Conservation (phyloP, 1,284 basidiomycete species). For the Leccinum solheimii region DNA sequence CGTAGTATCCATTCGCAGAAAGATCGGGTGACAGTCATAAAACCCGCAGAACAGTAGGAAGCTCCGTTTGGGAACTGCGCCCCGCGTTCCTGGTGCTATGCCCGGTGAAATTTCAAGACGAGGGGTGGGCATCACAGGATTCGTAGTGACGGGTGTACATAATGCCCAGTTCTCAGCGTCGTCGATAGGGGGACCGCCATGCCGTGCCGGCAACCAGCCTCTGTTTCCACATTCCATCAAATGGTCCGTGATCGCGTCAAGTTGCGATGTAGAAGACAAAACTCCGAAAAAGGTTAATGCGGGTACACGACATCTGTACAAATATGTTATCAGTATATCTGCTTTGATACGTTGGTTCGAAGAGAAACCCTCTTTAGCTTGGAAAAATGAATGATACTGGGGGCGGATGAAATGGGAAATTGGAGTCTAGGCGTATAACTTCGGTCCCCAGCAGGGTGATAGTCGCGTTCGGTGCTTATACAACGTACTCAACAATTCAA, state of each 20-base stretch:
- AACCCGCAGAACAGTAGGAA: not conserved
- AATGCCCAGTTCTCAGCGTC: not conserved
- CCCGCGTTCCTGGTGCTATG: not conserved
- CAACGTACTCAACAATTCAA: not conserved
- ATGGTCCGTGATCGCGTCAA: not conserved
- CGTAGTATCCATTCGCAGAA: not conserved
- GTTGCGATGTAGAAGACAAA: not conserved
- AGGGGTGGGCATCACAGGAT: not conserved
- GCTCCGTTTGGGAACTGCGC: not conserved
- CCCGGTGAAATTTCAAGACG: not conserved
- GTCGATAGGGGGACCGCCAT: not conserved
- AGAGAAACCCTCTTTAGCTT: not conserved
- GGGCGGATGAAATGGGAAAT: not conserved
- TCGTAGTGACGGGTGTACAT: not conserved
- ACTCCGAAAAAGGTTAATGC: not conserved
- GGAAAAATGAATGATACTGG: not conserved
- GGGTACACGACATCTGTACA: not conserved
- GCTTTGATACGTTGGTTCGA: not conserved
- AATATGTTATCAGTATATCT: not conserved
- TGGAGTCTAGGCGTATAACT: not conserved
- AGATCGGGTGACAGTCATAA: not conserved
- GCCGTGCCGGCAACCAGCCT: not conserved
- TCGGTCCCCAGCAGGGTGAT: not conserved
- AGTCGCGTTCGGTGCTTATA: not conserved
- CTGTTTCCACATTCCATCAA: not conserved